These are phyloP conservation scores for Mucor saturninus DNA, from an alignment of 371 early-diverging fungal genomes.

Conservation along the genomic window DNA sequence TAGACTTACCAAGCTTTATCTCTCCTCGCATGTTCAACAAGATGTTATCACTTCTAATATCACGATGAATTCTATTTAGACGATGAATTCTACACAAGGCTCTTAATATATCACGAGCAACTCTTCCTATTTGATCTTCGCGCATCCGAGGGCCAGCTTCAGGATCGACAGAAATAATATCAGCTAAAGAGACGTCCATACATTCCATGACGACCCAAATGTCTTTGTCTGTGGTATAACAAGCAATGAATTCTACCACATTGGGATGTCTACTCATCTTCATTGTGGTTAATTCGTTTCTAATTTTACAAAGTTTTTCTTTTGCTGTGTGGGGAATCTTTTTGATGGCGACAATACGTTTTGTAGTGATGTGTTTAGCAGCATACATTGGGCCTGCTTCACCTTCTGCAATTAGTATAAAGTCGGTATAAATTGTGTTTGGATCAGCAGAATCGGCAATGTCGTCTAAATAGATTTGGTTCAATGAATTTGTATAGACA, in stretches of 20 bases:
- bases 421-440: constrained; percentile 48
- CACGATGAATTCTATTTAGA: constrained; percentile 92
- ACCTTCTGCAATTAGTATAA: constrained; percentile 75
- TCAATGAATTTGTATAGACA: not conserved
- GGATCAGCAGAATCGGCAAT: constrained; percentile 56
- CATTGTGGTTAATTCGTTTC: constrained; percentile 75
- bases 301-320: constrained; percentile 69
- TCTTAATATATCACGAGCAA: constrained; percentile 79
- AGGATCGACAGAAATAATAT: constrained; percentile 68
- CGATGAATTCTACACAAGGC: constrained; percentile 93
- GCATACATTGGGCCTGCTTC: constrained; percentile 78
- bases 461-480: constrained; percentile 34
- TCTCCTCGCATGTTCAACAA: constrained; percentile 72
- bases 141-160: constrained; percentile 54
- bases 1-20: constrained; percentile 65
- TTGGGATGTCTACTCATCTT: constrained; percentile 72
- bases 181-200: constrained; percentile 82
- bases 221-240: constrained; percentile 63
- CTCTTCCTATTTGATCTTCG: constrained; percentile 68
- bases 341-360: constrained; percentile 72
- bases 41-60: constrained; percentile 88
- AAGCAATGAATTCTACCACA: constrained; percentile 73
- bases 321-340: constrained; percentile 67
- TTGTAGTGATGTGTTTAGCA: constrained; percentile 59
- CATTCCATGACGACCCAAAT: constrained; percentile 79